These are phyloP conservation scores for Heliamphora pulchella DNA, from an alignment of 179 eudicot genomes.

Conservation along the genomic window DNA sequence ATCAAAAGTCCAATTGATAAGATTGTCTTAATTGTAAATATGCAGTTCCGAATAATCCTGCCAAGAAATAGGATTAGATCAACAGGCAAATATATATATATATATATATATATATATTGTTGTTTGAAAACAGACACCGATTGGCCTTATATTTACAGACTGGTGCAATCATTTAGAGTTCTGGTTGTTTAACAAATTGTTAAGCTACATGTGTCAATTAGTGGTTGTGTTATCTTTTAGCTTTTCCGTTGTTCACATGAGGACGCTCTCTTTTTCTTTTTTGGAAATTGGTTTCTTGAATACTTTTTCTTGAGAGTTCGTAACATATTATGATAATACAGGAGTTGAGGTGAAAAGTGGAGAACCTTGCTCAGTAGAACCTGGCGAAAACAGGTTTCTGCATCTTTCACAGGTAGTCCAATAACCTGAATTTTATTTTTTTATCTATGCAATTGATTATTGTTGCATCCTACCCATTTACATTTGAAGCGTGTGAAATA, in stretches of 20 bases:
- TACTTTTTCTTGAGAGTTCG: neutral
- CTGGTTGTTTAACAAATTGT: neutral
- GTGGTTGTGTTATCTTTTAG: neutral
- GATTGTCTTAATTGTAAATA: no score
- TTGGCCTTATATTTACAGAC: no score
- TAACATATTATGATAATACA: slow-evolving; percentile 16
- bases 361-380: slow-evolving; percentile 39
- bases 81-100: neutral
- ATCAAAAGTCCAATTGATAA: no score
- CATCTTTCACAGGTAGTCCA: slow-evolving; percentile 59
- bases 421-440: neutral
- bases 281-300: neutral
- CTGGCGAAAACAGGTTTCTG: slow-evolving; percentile 40
- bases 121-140: no score
- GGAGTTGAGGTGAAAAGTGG: slow-evolving; percentile 69
- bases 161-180: neutral
- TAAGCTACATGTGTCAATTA: neutral
- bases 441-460: neutral
- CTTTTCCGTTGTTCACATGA: neutral
- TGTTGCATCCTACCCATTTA: neutral
- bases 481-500: neutral
- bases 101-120: neutral
- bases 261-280: neutral
- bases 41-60: no score
- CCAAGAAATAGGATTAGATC: no score